Evolutionary conservation across 1,284 basidiomycete genomes (phyloP), one percentile per base, ranked within the genome.

Genomic region (Rhodotorula sp.): DNA sequence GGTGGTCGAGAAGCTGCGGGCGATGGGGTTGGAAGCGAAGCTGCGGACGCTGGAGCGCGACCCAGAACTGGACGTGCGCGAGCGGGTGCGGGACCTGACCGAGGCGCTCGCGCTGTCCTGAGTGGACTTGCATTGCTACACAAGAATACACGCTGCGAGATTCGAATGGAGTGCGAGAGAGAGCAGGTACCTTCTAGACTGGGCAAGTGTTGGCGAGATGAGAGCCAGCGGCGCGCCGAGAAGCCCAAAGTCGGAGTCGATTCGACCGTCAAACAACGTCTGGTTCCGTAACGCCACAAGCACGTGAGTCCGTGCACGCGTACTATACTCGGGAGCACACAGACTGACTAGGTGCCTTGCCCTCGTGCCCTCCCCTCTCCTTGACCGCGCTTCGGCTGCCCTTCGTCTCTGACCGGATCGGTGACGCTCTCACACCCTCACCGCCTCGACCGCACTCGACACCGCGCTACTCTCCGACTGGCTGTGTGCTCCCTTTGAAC

Each of bases 61-160:
- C 39, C 61, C 71, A 18, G 71, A 67, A 29, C 34, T 78, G 31
- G 75, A 79, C 26, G 78, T 78, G 5, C 52, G 78, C 46, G 78
- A 79, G 68, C 60, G 77, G 48, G 78, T 79, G 39, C 47, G 69
- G 51, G 76, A 79, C 51, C 66, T 76, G n/a, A 56, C 72, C n/a
- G 74, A 78, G 61, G 68, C 62, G 16, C 57, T 70, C 63, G 31
- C 31, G 57, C 16, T 56, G 16, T n/a, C 54, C 23, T 56, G 29
- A 57, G 20, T 20, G 23, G 31, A 26, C 3, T 23, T n/a, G 14
- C 39, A 43, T 43, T 12, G 39, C 39, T 43, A 2, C n/a, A n/a
- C n/a, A n/a, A n/a, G n/a, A n/a, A n/a, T 29, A 43, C 12, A 14
- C 39, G 8, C 1, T 43, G 12, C 12, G 10, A 43, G 39, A 43